phyloP scores from a whole-genome alignment of 345 rosid genomes.

The Gynandropsis gynandra region DNA sequence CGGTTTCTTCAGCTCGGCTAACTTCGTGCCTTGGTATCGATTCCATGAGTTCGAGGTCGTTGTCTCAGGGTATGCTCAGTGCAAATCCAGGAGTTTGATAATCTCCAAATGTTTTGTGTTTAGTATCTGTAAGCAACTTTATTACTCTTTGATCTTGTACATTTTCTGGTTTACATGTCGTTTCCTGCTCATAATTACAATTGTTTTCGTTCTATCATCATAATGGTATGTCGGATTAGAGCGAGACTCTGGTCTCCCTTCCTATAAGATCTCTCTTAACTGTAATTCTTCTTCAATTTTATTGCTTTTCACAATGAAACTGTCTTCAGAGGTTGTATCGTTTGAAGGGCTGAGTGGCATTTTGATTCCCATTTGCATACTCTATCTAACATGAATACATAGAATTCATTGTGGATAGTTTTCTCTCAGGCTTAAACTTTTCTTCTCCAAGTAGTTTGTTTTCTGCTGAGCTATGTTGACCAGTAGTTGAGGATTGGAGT shows the following conservation, averaged over 20 bases:
- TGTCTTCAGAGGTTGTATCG: not conserved
- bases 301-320: conserved; percentile 1
- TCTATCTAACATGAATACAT: not conserved
- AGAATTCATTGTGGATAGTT: not conserved
- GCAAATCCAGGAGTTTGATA: conserved; percentile 96
- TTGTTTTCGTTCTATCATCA: too few relatives aligned
- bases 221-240: too few relatives aligned
- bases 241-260: too few relatives aligned
- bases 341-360: not conserved
- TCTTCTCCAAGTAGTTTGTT: conserved; percentile 3
- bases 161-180: conserved; percentile 9
- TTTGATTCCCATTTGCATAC: not conserved
- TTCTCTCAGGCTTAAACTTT: not conserved
- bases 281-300: not conserved
- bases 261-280: not conserved
- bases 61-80: conserved; percentile 98
- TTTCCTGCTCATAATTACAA: not conserved
- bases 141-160: conserved; percentile 21
- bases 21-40: conserved; percentile 85
- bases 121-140: conserved; percentile 60
- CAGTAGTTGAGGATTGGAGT: not conserved
- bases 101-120: conserved; percentile 46
- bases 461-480: not conserved
- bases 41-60: conserved; percentile 63
- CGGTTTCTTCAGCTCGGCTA: conserved; percentile 77